These are phyloP conservation scores for Neofusicoccum ribis DNA, from an alignment of 2,329 filamentous ascomycete species.

Conservation along the genomic window DNA sequence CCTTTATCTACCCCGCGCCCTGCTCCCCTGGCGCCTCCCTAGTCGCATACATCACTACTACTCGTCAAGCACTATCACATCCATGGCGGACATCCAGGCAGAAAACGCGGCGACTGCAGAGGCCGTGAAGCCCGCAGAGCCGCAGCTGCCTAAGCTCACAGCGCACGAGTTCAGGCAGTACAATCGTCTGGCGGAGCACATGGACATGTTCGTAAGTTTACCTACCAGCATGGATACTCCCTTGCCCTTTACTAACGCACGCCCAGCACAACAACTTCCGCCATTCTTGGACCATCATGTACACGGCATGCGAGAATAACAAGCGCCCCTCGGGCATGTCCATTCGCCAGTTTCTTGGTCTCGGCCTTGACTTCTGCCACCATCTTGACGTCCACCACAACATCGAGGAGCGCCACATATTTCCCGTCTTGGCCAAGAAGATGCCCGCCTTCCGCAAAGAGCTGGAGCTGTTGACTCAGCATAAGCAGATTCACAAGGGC, in stretches of 20 bases:
- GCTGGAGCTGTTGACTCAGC: constrained; percentile 71
- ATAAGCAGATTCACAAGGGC: constrained; percentile 75
- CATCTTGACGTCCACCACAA: constrained; percentile 75
- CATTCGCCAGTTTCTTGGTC: constrained; percentile 66
- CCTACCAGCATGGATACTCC: constrained; percentile 10
- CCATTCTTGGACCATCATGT: constrained; percentile 69
- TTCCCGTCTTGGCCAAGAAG: constrained; percentile 71
- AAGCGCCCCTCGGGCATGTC: constrained; percentile 65
- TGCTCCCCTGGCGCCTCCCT: background rate
- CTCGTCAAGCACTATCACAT: background rate
- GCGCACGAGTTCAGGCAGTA: constrained; percentile 67
- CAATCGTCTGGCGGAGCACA: constrained; percentile 72
- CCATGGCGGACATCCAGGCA: background rate
- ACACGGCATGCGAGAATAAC: constrained; percentile 61
- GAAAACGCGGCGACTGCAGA: background rate
- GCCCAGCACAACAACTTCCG: constrained; percentile 75
- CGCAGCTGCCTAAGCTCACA: constrained; percentile 57
- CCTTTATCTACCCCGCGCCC: constrained; percentile 1
- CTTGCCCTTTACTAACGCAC: background rate
- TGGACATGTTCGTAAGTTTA: constrained; percentile 65
- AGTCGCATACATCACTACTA: background rate
- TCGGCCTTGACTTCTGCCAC: constrained; percentile 68
- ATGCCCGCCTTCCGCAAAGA: constrained; percentile 75
- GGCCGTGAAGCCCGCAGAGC: background rate
- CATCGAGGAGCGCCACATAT: constrained; percentile 81